A percentile compares a stretch with the other conserved stretches of the same genome.
These are phyloP conservation scores for Camelina sativa DNA, from an alignment of 345 rosid genomes.

Conservation along the genomic window DNA sequence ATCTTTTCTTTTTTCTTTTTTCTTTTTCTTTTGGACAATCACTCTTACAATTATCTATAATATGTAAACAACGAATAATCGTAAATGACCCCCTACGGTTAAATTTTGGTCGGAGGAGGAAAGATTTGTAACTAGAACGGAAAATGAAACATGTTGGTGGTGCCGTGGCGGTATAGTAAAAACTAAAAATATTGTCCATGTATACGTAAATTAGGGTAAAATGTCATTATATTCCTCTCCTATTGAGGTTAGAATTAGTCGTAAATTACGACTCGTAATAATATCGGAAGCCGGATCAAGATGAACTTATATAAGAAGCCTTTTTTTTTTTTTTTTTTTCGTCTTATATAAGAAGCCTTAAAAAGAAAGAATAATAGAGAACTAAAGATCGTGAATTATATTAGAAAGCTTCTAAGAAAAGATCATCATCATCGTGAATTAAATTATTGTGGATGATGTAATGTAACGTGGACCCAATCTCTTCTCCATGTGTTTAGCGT, in stretches of 20 bases:
- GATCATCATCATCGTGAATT: constrained; percentile 9
- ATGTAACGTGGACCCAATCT: constrained; percentile 21
- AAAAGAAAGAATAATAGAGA: background rate
- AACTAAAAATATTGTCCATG: background rate
- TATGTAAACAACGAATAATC: background rate
- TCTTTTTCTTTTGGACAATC: no score
- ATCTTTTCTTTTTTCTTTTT: no score
- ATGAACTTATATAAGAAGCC: background rate
- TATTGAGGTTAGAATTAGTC: background rate
- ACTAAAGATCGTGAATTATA: background rate
- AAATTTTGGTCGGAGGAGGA: background rate
- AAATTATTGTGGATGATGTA: background rate
- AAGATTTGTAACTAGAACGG: background rate
- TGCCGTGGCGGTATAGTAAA: background rate
- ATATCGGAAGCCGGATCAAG: background rate
- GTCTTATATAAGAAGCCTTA: no score
- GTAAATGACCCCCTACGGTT: background rate
- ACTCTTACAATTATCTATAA: background rate
- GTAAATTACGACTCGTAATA: background rate
- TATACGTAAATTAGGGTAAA: background rate
- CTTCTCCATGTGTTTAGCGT: constrained; percentile 32
- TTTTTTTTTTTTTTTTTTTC: no score
- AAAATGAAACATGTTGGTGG: background rate
- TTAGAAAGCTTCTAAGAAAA: background rate
- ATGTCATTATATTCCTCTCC: background rate